Evolutionary conservation across 169 alveolate genomes (phyloP), one percentile per base, ranked within the genome.

Genomic region (Perkinsus olseni): DNA sequence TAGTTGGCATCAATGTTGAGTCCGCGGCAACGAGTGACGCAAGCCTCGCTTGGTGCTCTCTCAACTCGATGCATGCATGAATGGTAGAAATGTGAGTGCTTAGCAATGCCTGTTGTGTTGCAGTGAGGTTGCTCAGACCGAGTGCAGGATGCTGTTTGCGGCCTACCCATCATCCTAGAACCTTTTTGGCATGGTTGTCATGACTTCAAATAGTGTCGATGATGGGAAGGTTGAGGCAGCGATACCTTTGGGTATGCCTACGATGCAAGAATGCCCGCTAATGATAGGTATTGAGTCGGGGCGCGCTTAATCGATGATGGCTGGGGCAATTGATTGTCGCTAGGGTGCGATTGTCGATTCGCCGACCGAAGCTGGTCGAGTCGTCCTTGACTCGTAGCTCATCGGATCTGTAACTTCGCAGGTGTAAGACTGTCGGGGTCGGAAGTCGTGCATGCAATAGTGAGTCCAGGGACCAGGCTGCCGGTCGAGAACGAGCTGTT

Each of bases 1-100:
- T 62, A 28, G 28, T 62, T 62, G 17, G 82, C 82, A 62, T 62
- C 34, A 13, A 62, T 4, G 28, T 62, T 13, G 34, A 62, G 34
- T 62, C 82, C 37, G 82, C 82, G 34, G 82, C 82, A 62, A 62
- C 82, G 82, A 62, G 82, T 62, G 82, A 62, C 82, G 82, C 82
- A 62, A 62, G 82, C 82, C 82, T 62, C 82, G 82, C 82, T 62
- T 62, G 82, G 28, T 62, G 82, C 82, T 28, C 13, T 62, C 28
- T 62, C 82, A 62, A 62, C 82, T 62, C 8, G 82, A 62, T 62
- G 82, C 31, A 62, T 62, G 82, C 82, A 62, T 62, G 82, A 62
- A 21, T 4, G 17, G 82, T 62, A 62, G 82, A 62, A 6, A 21
- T 21, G 34, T 62, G 82, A 13, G 82, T 62, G 28, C 4, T 13